These are phyloP conservation scores for Aurantiochytrium sp. DNA, from an alignment of 108 stramenopile species.

Conservation along the genomic window DNA sequence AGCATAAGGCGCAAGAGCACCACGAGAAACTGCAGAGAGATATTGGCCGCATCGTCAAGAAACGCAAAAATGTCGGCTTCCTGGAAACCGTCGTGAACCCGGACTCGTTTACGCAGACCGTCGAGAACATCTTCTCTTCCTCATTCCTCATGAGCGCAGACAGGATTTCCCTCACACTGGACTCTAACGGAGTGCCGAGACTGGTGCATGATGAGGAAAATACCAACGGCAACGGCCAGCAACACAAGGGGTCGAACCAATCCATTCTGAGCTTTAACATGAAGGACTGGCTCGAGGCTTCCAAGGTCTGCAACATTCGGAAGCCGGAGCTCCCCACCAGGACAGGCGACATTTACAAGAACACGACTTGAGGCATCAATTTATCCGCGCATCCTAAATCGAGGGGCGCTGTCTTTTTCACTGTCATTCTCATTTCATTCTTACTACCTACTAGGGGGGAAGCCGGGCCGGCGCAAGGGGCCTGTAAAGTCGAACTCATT, in stretches of 20 bases:
- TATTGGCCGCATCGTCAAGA: not conserved
- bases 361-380: not conserved
- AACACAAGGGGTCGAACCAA: no score
- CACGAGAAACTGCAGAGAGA: not conserved
- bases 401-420: not conserved
- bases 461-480: no score
- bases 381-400: not conserved
- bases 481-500: not conserved
- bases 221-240: no score
- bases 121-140: not conserved
- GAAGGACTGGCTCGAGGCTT: not conserved
- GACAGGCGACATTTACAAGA: not conserved
- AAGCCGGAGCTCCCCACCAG: not conserved
- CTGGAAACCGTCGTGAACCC: not conserved
- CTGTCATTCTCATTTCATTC: not conserved
- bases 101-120: constrained; percentile 11
- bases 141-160: not conserved
- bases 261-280: not conserved
- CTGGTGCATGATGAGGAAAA: no score
- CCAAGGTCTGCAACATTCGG: not conserved
- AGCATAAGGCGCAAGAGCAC: not conserved
- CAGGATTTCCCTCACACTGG: no score
- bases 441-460: no score
- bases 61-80: not conserved
- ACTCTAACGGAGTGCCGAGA: no score